Base-by-base conservation (phyloP, 495 filamentous ascomycete species). In the Chaetomium cochliodes region DNA sequence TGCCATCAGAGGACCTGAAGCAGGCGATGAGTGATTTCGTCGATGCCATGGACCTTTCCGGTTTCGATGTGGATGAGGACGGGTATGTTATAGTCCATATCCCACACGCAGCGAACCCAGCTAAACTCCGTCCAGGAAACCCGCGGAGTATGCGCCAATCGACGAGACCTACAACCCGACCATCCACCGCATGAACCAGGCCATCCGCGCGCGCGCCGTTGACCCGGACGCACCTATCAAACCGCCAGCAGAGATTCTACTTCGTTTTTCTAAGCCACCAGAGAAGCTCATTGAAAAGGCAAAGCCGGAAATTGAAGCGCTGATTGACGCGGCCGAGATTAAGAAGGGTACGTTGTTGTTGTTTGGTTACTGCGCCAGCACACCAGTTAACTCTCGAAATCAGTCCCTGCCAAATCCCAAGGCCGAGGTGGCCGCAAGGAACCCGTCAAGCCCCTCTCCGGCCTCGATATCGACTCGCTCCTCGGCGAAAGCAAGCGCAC, bases 131-230 rank as follows among this genome's bases (percentile, higher is more conserved):
- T 16, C 59, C 57, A 92, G 88, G n/a, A 81, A 90, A 13, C 80
- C 81, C 1, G 74, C 80, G 13, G 90, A 96, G 65, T 92, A 91
- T 47, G 85, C 90, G 41, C 81, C 86, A 11, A 84, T 96, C 55
- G 92, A 96, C 30, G 91, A 97, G 56, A 86, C 87, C 2, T 98
- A 86, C 78, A 92, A 90, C n/a, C 92, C 94, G n/a, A 70, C 90
- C n/a, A 79, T 97, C 25, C 94, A 98, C 73, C 88, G 93, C 60
- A 84, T 97, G 46, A 89, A 92, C 64, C 87, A 96, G 76, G 91
- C 90, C 46, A 85, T 97, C 60, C 86, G 89, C 33, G 86, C 87
- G 73, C 88, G 93, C 23, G 94, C 93, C 0, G 83, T 92, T 3
- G 81, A 93, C 71, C 88, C 90, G 0, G 78, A 87, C 7, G 82